Evolutionary conservation across 768 basidiomycete genomes (phyloP).

Genomic region (Sarcodon sp.): DNA sequence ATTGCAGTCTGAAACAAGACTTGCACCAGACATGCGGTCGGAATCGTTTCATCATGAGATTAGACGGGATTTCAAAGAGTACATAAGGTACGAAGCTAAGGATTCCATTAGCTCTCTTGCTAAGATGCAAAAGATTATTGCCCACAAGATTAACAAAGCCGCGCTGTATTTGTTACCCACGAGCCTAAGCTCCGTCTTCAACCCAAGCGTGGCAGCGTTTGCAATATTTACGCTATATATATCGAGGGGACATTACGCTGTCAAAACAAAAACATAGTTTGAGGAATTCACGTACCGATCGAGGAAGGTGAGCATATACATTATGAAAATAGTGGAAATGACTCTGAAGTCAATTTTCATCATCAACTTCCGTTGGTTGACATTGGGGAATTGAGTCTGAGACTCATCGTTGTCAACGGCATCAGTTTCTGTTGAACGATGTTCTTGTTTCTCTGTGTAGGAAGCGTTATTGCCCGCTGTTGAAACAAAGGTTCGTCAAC

Average conservation of each 20-base stretch:
- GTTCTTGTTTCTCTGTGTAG: too few relatives aligned
- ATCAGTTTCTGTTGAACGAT: too few relatives aligned
- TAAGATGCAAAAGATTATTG: conserved; percentile 18
- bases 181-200: conserved; percentile 15
- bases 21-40: conserved; percentile 22
- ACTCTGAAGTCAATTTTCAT: conserved; percentile 22
- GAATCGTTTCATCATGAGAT: conserved; percentile 19
- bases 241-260: neutral
- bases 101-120: conserved; percentile 10
- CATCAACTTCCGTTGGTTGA: conserved; percentile 18
- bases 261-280: too few relatives aligned
- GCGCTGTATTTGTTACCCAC: conserved; percentile 15
- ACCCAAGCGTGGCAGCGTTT: conserved; percentile 16
- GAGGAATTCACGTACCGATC: conserved; percentile 5
- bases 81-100: conserved; percentile 17
- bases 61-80: conserved; percentile 23
- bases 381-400: conserved; percentile 7
- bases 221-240: conserved; percentile 16
- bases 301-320: conserved; percentile 31
- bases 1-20: neutral
- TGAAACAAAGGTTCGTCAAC: too few relatives aligned
- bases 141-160: conserved; percentile 18
- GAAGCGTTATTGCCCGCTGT: too few relatives aligned
- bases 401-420: too few relatives aligned
- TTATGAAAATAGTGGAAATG: conserved; percentile 27